Conservation (phyloP, 768 basidiomycete genomes). For the Floccularia luteovirens region DNA sequence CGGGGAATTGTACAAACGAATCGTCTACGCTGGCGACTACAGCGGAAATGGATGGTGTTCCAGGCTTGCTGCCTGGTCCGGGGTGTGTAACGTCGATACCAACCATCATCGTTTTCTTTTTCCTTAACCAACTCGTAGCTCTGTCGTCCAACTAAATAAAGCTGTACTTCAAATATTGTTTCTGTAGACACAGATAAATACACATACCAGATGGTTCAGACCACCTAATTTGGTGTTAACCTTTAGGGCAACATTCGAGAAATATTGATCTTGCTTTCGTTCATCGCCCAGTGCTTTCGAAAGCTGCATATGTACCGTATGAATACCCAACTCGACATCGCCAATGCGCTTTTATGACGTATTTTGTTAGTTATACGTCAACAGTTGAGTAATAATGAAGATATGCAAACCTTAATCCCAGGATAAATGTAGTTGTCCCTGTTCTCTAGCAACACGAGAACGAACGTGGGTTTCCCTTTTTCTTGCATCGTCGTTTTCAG, state of each 20-base stretch:
- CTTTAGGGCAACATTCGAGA: conserved; percentile 77
- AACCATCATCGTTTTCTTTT: conserved; percentile 71
- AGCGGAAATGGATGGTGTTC: conserved; percentile 78
- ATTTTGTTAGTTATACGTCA: too few species aligned
- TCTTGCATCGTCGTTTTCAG: conserved; percentile 23
- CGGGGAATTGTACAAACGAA: conserved; percentile 71
- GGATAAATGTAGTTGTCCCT: conserved; percentile 74
- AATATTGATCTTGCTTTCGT: conserved; percentile 68
- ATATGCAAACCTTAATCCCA: conserved; percentile 53
- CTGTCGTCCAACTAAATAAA: conserved; percentile 36
- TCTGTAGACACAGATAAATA: neutral
- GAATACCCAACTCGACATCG: conserved; percentile 66
- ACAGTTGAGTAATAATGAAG: neutral
- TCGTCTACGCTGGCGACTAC: conserved; percentile 73
- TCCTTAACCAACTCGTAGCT: conserved; percentile 58
- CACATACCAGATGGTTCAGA: conserved; percentile 56
- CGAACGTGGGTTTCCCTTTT: conserved; percentile 43
- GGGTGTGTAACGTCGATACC: conserved; percentile 86
- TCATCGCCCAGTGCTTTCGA: conserved; percentile 47
- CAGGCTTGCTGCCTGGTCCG: conserved; percentile 53
- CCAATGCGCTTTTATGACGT: conserved; percentile 42
- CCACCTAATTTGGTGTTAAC: conserved; percentile 82
- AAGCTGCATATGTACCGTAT: conserved; percentile 68
- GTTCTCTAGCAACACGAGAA: conserved; percentile 63
- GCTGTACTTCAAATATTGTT: neutral